A percentile compares a stretch with the other conserved stretches of the same genome.
These are phyloP conservation scores for Quercus agrifolia DNA, from an alignment of 306 rosid species.

Conservation along the genomic window DNA sequence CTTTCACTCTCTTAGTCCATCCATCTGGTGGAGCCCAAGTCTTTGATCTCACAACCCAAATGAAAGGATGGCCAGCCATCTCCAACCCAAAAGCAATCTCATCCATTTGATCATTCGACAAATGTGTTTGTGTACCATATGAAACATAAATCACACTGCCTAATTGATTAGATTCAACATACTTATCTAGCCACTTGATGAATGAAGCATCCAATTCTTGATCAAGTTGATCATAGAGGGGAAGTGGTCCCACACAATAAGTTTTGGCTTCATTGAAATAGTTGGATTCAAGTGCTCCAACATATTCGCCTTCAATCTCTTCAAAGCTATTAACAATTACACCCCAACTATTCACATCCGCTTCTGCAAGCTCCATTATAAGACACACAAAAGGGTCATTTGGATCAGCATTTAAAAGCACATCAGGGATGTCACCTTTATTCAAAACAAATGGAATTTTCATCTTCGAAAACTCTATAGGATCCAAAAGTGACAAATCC, in stretches of 20 bases:
- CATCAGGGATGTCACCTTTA: constrained; percentile 1
- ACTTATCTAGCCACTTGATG: constrained; percentile 16
- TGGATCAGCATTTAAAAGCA: background rate
- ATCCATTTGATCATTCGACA: constrained; percentile 11
- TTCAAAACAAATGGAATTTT: constrained; percentile 7
- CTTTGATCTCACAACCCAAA: constrained; percentile 22
- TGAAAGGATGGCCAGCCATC: background rate
- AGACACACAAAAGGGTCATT: background rate
- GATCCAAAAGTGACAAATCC: background rate
- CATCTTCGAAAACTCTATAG: background rate
- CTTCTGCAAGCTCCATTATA: background rate
- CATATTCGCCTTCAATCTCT: constrained; percentile 11
- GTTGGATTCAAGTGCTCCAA: constrained; percentile 9
- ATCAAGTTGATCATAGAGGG: background rate
- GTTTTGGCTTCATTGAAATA: background rate
- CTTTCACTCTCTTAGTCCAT: background rate
- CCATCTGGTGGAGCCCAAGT: constrained; percentile 20
- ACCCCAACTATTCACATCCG: constrained; percentile 25
- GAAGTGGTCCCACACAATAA: constrained; percentile 27
- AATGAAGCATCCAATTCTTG: background rate
- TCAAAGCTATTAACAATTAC: constrained; percentile 22
- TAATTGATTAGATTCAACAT: background rate
- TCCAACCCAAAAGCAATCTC: constrained; percentile 32
- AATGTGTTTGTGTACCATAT: constrained; percentile 13
- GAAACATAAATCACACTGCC: constrained; percentile 23